phyloP scores from a whole-genome alignment of 495 filamentous ascomycete genomes.

The Aspergillus panamensis region DNA sequence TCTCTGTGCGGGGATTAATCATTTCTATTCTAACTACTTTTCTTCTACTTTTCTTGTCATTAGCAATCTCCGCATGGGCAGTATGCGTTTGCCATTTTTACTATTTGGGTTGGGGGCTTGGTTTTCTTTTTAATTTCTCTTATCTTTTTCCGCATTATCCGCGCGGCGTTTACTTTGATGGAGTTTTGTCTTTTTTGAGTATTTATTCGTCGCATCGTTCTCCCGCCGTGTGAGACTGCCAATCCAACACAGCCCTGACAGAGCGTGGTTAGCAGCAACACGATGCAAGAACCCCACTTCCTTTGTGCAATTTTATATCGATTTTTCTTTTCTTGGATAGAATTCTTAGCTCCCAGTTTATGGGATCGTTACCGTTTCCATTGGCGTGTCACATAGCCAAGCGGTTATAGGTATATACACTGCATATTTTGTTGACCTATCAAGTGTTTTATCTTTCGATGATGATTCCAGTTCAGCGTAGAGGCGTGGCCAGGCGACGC shows the following conservation, averaged over 20 bases:
- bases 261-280: constrained; percentile 8
- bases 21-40: constrained; percentile 6
- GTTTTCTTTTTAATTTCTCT: constrained; percentile 11
- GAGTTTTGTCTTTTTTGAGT: constrained; percentile 14
- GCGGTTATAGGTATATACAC: constrained; percentile 21
- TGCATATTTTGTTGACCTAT: constrained; percentile 21
- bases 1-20: background rate
- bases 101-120: constrained; percentile 18
- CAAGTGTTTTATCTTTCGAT: constrained; percentile 2
- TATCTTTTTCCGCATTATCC: constrained; percentile 14
- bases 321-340: constrained; percentile 12
- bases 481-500: constrained; percentile 7
- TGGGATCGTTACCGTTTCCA: constrained; percentile 10
- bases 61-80: constrained; percentile 16
- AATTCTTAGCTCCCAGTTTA: constrained; percentile 10
- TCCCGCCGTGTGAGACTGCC: background rate
- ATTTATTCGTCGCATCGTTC: constrained; percentile 9
- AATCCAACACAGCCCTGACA: background rate
- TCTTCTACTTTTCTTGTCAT: constrained; percentile 13
- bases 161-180: constrained; percentile 23
- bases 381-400: constrained; percentile 25
- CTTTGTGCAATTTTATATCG: background rate
- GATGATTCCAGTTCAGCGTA: constrained; percentile 1
- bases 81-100: constrained; percentile 11
- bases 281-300: constrained; percentile 13